phyloP scores from a whole-genome alignment of 768 basidiomycete species.

The Boletus eberwhitei region DNA sequence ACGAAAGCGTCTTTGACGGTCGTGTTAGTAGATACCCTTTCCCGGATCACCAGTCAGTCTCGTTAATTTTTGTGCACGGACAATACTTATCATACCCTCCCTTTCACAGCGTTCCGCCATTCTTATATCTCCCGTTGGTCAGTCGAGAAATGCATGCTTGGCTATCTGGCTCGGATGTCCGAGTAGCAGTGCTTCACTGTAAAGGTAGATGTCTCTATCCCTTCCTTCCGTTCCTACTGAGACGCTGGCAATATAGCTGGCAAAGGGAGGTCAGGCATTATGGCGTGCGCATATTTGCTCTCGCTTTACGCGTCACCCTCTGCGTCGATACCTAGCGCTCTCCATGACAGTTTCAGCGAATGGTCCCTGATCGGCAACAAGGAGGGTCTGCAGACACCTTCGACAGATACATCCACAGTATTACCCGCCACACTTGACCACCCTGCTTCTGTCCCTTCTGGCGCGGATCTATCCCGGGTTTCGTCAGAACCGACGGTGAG shows the following conservation, averaged over 20 bases:
- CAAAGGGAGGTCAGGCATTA: constrained; percentile 82
- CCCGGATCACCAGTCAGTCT: constrained; percentile 85
- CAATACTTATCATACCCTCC: not conserved
- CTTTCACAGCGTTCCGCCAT: constrained; percentile 64
- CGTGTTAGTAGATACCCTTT: constrained; percentile 84
- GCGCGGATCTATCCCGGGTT: constrained; percentile 8
- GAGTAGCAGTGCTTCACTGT: constrained; percentile 82
- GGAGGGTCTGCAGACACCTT: constrained; percentile 19
- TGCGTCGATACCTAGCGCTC: constrained; percentile 28
- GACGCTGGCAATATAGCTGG: constrained; percentile 47
- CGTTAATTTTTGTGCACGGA: constrained; percentile 42
- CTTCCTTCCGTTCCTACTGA: not conserved
- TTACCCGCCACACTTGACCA: not conserved
- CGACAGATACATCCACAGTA: not conserved
- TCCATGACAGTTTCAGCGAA: constrained; percentile 16
- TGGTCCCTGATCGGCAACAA: constrained; percentile 20
- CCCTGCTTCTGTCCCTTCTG: not conserved
- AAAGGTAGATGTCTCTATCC: constrained; percentile 52
- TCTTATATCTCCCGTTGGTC: constrained; percentile 68
- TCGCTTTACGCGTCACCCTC: constrained; percentile 47
- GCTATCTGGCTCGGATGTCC: constrained; percentile 59
- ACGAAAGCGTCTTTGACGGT: constrained; percentile 61
- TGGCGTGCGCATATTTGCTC: constrained; percentile 81
- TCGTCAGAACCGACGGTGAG: constrained; percentile 25
- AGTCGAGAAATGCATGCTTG: constrained; percentile 73